Evolutionary conservation across 2,329 filamentous ascomycete genomes (phyloP).

Genomic region (Diatrype stigma): DNA sequence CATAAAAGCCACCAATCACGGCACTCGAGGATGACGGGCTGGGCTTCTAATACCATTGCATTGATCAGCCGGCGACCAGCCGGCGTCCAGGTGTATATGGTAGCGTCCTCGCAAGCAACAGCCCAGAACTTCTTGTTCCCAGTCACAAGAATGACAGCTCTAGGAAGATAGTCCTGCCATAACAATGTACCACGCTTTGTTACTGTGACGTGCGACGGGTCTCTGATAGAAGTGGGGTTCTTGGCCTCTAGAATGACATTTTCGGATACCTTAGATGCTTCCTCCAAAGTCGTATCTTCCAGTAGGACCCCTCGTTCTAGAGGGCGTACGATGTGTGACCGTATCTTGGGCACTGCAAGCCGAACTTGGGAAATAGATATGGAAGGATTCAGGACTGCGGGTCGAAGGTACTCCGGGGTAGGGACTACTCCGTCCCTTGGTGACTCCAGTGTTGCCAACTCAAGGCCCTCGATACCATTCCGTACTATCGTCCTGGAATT

Average conservation of each 20-base stretch:
- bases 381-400: constrained; percentile 79
- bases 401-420: constrained; percentile 80
- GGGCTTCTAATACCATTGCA: constrained; percentile 81
- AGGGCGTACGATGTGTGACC: constrained; percentile 76
- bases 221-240: constrained; percentile 72
- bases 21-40: constrained; percentile 90
- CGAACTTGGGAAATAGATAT: constrained; percentile 79
- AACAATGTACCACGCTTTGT: constrained; percentile 74
- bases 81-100: constrained; percentile 85
- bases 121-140: constrained; percentile 91
- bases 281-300: constrained; percentile 50
- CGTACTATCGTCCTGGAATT: constrained; percentile 71
- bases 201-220: constrained; percentile 80
- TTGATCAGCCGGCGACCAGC: constrained; percentile 83
- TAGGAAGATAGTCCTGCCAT: constrained; percentile 92
- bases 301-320: constrained; percentile 63
- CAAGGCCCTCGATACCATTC: constrained; percentile 72
- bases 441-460: constrained; percentile 65
- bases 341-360: constrained; percentile 81
- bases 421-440: constrained; percentile 57
- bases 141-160: constrained; percentile 82
- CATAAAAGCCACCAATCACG: constrained; percentile 85
- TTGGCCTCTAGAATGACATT: constrained; percentile 82
- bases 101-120: constrained; percentile 88
- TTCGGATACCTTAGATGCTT: constrained; percentile 59